These are phyloP conservation scores for Globisporangium ultimum DNA, from an alignment of 352 stramenopile species.

Conservation along the genomic window DNA sequence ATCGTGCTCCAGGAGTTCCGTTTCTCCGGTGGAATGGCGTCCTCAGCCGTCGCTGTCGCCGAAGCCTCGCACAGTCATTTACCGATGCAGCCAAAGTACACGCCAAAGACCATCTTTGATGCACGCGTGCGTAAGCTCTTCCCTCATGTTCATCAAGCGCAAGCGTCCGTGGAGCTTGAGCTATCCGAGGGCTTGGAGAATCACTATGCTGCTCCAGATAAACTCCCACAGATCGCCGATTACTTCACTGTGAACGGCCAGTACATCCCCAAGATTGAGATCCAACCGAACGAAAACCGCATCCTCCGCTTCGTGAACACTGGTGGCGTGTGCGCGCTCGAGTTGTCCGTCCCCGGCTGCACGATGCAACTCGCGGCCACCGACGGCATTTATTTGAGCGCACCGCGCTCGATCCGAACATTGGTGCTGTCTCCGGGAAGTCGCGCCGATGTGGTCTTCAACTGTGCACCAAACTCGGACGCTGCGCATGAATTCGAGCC, in stretches of 20 bases:
- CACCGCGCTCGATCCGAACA: conserved; percentile 31
- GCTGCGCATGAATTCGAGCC: conserved; percentile 19
- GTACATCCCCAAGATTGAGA: conserved; percentile 57
- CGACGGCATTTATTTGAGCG: conserved; percentile 55
- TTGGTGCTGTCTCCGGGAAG: conserved; percentile 58
- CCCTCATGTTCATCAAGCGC: conserved; percentile 33
- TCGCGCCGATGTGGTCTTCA: conserved; percentile 55
- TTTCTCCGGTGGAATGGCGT: conserved; percentile 54
- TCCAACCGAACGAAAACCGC: conserved; percentile 48
- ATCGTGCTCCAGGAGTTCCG: conserved; percentile 60
- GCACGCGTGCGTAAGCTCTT: conserved; percentile 34
- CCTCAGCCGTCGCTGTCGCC: conserved; percentile 42
- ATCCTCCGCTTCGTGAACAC: conserved; percentile 64
- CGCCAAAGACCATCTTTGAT: conserved; percentile 34
- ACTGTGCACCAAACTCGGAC: conserved; percentile 35
- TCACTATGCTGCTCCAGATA: conserved; percentile 12
- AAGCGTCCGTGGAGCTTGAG: conserved; percentile 23
- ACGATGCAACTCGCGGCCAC: conserved; percentile 44
- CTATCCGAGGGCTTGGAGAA: conserved; percentile 18
- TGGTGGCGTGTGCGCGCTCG: conserved; percentile 42
- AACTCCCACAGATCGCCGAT: conserved; percentile 30
- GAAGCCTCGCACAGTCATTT: conserved; percentile 48
- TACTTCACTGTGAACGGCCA: conserved; percentile 77
- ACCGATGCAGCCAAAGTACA: conserved; percentile 45
- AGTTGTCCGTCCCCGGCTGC: conserved; percentile 62